Evolutionary conservation across 257 asterid genomes (phyloP), one percentile per base, ranked within the genome.

Genomic region (Penstemon davidsonii): DNA sequence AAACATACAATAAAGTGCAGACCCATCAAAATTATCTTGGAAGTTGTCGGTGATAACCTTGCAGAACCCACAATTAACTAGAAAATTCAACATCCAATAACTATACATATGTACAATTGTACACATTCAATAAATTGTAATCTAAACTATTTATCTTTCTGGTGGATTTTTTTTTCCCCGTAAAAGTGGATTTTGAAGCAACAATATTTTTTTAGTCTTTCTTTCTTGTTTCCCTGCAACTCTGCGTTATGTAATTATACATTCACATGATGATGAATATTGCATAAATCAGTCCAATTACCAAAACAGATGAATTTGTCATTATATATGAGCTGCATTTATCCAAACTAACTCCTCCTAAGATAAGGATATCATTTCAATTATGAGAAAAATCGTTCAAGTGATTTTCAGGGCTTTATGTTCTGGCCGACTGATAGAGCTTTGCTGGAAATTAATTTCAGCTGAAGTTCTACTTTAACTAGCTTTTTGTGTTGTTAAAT

Each of bases 341-440:
- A 4, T 75, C 15, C 61, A 5, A 64, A 60, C 7, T 59, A 53
- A 53, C 33, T 60, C 63, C 69, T 70, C 54, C 59, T 55, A 47
- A 19, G 51, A 8, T 47, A 66, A 41, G 67, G 45, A 18, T 60
- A 66, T 60, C 9, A 56, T 41, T 62, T 15, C 45, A 60, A 12
- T 45, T 8, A 69, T 58, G 60, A 3, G n/a, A 15, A 60, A 40
- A 56, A 46, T 50, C 11, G 33, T 36, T 75, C 61, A 36, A 11
- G 19, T 43, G 51, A 56, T 51, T n/a, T 54, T 53, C 8, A 36
- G 36, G 36, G 8, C 25, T 11, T 57, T 43, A 18, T 47, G 46
- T 42, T 67, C 63, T 55, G 25, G 43, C 55, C n/a, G 38, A 19
- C 52, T 36, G 18, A 5, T 44, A 60, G 15, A 19, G 3, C 41